Conservation (phyloP, 768 basidiomycete species). For the Rhodocollybia butyracea region DNA sequence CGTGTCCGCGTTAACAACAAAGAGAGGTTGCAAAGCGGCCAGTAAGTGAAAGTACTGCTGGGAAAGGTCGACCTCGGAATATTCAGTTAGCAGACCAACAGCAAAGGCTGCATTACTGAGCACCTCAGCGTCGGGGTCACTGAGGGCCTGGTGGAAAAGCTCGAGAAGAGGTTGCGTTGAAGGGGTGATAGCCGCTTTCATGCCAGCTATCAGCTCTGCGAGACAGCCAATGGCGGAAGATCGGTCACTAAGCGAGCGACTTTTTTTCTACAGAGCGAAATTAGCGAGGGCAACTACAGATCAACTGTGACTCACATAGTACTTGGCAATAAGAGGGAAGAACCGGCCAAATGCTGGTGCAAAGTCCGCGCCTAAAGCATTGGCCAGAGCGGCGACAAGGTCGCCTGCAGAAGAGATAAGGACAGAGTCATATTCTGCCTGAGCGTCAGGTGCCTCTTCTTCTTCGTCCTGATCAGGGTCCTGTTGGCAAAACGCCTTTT, state of each 20-base stretch:
- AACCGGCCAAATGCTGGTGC: conserved; percentile 78
- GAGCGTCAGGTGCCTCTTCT: conserved; percentile 82
- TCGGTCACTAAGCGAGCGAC: conserved; percentile 84
- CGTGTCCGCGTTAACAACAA: conserved; percentile 61
- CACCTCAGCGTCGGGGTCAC: conserved; percentile 88
- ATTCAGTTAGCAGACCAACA: conserved; percentile 85
- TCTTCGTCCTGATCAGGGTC: conserved; percentile 91
- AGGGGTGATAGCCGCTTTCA: conserved; percentile 83
- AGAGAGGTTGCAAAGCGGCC: conserved; percentile 75
- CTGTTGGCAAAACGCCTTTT: conserved; percentile 95
- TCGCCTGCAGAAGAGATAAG: conserved; percentile 93
- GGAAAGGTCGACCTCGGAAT: conserved; percentile 78
- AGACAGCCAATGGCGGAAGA: conserved; percentile 92
- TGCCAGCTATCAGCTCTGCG: conserved; percentile 92
- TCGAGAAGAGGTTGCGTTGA: conserved; percentile 80
- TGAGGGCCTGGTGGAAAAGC: conserved; percentile 79
- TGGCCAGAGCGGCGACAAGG: conserved; percentile 86
- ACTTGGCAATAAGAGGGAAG: conserved; percentile 86
- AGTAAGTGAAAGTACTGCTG: conserved; percentile 80
- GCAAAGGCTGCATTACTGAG: conserved; percentile 97
- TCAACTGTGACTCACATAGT: conserved; percentile 63
- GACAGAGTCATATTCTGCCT: conserved; percentile 95
- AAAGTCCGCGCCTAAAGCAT: conserved; percentile 83
- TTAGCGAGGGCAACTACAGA: background rate
- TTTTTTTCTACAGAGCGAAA: conserved; percentile 60